A percentile compares a stretch with the other conserved stretches of the same genome.
Evolutionary conservation across 2,329 filamentous ascomycete species (phyloP).

Genomic region (Alternaria gansuensis): DNA sequence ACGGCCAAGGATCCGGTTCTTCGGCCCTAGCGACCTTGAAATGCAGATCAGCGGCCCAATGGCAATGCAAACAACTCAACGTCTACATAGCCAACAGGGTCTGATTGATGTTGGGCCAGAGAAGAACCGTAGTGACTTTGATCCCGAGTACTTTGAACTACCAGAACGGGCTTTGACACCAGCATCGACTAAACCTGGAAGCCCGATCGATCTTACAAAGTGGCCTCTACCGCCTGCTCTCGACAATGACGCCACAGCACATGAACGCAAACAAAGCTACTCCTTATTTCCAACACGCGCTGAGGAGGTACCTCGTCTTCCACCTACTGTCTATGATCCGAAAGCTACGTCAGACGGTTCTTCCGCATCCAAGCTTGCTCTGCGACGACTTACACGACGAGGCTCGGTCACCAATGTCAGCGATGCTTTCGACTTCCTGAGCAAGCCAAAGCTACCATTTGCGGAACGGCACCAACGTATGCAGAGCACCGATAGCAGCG

Average conservation of each 20-base stretch:
- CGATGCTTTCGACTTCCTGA: slow-evolving; percentile 50
- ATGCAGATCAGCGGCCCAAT: slow-evolving; percentile 54
- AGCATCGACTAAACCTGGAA: slow-evolving; percentile 38
- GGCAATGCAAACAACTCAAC: slow-evolving; percentile 44
- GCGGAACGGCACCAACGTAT: slow-evolving; percentile 59
- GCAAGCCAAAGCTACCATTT: slow-evolving; percentile 53
- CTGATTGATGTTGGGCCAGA: slow-evolving; percentile 51
- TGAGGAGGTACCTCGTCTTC: slow-evolving; percentile 52
- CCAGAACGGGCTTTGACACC: slow-evolving; percentile 46
- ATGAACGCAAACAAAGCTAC: slow-evolving; percentile 48
- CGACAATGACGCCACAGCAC: slow-evolving; percentile 31
- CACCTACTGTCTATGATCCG: slow-evolving; percentile 52
- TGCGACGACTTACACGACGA: slow-evolving; percentile 45
- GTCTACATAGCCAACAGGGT: slow-evolving; percentile 48
- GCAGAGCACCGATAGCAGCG: slow-evolving; percentile 70
- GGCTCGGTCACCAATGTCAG: slow-evolving; percentile 52
- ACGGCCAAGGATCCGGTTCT: slow-evolving; percentile 60
- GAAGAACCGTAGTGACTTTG: slow-evolving; percentile 50
- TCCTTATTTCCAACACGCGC: slow-evolving; percentile 53
- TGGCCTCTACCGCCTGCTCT: slow-evolving; percentile 49
- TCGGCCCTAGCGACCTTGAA: slow-evolving; percentile 55
- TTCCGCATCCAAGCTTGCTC: slow-evolving; percentile 42
- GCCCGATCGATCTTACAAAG: slow-evolving; percentile 46
- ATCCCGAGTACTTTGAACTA: slow-evolving; percentile 46
- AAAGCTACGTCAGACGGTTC: slow-evolving; percentile 29